A percentile compares a stretch with the other conserved stretches of the same genome.
phyloP scores from a whole-genome alignment of 2,329 filamentous ascomycete species.

The Scedosporium dehoogii region DNA sequence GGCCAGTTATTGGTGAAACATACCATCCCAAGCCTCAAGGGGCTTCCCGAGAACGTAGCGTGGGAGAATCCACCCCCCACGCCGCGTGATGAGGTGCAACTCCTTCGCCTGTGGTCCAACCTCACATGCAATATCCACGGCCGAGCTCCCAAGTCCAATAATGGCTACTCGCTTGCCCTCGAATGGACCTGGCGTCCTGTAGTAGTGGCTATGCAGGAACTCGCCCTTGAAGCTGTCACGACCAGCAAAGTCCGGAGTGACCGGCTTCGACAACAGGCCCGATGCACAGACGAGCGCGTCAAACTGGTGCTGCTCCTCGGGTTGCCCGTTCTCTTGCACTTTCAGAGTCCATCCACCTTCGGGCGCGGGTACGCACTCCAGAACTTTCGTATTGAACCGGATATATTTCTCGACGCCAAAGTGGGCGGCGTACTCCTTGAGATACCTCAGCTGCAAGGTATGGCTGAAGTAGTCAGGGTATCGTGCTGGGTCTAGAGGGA shows the following conservation, averaged over 20 bases:
- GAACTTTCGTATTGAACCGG: slow-evolving; percentile 20
- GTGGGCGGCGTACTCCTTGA: slow-evolving; percentile 25
- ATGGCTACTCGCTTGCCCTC: slow-evolving; percentile 26
- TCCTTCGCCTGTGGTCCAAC: slow-evolving; percentile 21
- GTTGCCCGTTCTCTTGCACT: slow-evolving; percentile 11
- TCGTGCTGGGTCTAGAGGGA: slow-evolving; percentile 26
- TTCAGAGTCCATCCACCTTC: slow-evolving; percentile 21
- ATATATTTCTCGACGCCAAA: slow-evolving; percentile 24
- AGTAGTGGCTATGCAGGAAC: slow-evolving; percentile 26
- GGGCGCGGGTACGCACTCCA: slow-evolving; percentile 17
- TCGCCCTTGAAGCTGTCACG: slow-evolving; percentile 21
- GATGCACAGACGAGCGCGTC: slow-evolving; percentile 25
- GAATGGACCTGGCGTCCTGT: slow-evolving; percentile 22
- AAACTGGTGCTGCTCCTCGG: slow-evolving; percentile 16
- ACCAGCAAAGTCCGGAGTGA: slow-evolving; percentile 20
- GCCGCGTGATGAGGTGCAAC: slow-evolving; percentile 25
- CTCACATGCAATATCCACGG: slow-evolving; percentile 28
- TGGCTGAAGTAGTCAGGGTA: slow-evolving; percentile 27
- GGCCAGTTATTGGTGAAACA: slow-evolving; percentile 8
- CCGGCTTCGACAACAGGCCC: slow-evolving; percentile 21
- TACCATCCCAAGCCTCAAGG: slow-evolving; percentile 24
- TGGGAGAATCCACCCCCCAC: slow-evolving; percentile 27
- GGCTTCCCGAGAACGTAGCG: slow-evolving; percentile 25
- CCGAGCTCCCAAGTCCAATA: slow-evolving; percentile 26
- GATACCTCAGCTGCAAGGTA: slow-evolving; percentile 21